Evolutionary conservation across 139 green algal genomes (phyloP), one percentile per base, ranked within the genome.

Genomic region (Volvox reticuliferus): DNA sequence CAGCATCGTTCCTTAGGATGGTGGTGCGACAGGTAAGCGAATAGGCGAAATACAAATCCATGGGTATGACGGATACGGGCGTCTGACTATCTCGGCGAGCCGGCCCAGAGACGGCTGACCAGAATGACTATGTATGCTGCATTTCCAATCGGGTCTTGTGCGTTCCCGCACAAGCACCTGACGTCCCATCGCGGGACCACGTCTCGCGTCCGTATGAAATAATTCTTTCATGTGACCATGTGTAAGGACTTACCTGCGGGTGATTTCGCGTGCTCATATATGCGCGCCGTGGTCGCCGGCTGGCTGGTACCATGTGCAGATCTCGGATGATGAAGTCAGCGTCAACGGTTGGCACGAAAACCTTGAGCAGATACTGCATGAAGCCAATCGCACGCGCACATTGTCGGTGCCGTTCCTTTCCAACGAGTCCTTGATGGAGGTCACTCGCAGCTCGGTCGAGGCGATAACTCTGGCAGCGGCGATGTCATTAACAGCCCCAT

Each of bases 281-380:
- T 75, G 67, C 12, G 22, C 67, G 67, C 22, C 67, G 67, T 26
- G 22, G 67, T 75, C 67, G 22, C 67, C 67, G 5, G 44, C 44
- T 55, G 44, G 9, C 44, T 55, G 5, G 44, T 55, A 55, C 5
- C 44, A 9, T 55, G 44, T 9, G 44, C 78, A 79, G 82, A 67
- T 79, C 2, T 79, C 63, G 30, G 82, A 88, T 24, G 82, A 87
- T 28, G 81, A 87, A 62, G 14, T 62, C 20, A 62, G 1, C 16
- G 81, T 87, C n/a, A 87, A 14, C 32, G 61, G 61, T 32, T 76
- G 30, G 61, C 81, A 87, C 18, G 81, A 87, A 21, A 76, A 5
- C 62, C 84, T 89, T 12, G 30, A 89, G 36, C 37, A 73, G 37
- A 69, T 82, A 37, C 84, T 77, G 44, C 32, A 12, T 12, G 67